phyloP scores from a whole-genome alignment of 106 monocot species.

The Triglochin maritima region DNA sequence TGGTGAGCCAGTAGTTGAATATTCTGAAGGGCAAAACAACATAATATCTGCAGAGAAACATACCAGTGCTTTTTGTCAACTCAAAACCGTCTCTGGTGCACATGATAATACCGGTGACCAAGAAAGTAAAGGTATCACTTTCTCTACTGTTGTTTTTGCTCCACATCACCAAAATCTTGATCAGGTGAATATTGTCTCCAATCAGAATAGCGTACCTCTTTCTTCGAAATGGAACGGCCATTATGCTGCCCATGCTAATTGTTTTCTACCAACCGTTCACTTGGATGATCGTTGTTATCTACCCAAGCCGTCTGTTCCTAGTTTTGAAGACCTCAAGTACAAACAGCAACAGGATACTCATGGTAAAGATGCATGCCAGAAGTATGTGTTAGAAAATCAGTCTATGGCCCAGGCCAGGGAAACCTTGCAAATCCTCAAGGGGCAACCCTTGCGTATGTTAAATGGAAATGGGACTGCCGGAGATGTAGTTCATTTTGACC shows the following conservation, averaged over 20 bases:
- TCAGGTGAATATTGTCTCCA: background rate
- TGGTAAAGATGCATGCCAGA: conserved; percentile 11
- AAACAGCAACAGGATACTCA: conserved; percentile 8
- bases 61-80: background rate
- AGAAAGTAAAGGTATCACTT: background rate
- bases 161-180: background rate
- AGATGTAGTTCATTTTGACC: conserved; percentile 2
- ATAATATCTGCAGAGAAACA: background rate
- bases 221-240: conserved; percentile 1
- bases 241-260: background rate
- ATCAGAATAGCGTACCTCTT: background rate
- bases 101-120: background rate
- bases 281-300: conserved; percentile 6
- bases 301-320: conserved; percentile 9
- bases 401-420: conserved; percentile 9
- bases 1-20: background rate
- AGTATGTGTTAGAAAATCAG: conserved; percentile 9
- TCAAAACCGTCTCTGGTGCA: background rate
- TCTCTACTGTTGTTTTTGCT: background rate
- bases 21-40: background rate
- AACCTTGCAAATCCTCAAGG: conserved; percentile 24
- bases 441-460: conserved; percentile 24
- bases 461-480: conserved; percentile 16
- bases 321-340: conserved; percentile 18
- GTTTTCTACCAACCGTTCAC: background rate